Evolutionary conservation across 2,329 filamentous ascomycete genomes (phyloP).

Genomic region (Grosmannia huntii): DNA sequence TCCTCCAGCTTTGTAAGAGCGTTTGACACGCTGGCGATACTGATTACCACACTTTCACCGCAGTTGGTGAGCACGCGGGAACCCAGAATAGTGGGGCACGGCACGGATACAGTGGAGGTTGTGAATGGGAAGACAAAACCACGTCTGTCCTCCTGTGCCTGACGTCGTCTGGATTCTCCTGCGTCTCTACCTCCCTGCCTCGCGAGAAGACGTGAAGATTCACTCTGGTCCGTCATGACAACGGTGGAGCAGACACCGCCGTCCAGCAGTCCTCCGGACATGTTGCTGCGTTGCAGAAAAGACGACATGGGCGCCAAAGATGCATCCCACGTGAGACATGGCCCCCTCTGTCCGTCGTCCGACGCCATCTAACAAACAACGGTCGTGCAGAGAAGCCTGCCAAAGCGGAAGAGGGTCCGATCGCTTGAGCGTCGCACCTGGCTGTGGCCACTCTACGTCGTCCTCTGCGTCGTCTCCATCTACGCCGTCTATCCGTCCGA

Average conservation of each 20-base stretch:
- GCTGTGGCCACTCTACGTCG: conserved; percentile 54
- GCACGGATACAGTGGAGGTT: too few relatives aligned
- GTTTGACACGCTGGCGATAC: too few relatives aligned
- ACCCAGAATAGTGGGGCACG: too few relatives aligned
- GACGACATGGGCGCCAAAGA: background rate
- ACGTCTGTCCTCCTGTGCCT: background rate
- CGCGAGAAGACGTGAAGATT: background rate
- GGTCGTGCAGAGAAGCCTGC: conserved; percentile 18
- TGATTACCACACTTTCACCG: too few relatives aligned
- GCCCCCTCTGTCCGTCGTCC: background rate
- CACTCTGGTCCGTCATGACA: background rate
- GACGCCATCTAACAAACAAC: background rate
- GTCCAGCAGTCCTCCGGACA: background rate
- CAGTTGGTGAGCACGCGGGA: too few relatives aligned
- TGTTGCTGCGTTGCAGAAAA: background rate
- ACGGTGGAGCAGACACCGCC: background rate
- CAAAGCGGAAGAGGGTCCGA: conserved; percentile 42
- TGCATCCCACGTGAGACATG: background rate
- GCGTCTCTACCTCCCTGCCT: background rate
- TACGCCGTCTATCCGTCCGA: conserved; percentile 66
- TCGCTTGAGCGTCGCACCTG: conserved; percentile 44
- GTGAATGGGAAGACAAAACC: background rate
- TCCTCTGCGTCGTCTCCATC: conserved; percentile 47
- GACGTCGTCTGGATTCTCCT: too few relatives aligned
- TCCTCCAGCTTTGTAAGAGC: too few relatives aligned